These are phyloP conservation scores for Yamadazyma sp. DNA, from an alignment of 1,139 yeast genomes.

Conservation along the genomic window DNA sequence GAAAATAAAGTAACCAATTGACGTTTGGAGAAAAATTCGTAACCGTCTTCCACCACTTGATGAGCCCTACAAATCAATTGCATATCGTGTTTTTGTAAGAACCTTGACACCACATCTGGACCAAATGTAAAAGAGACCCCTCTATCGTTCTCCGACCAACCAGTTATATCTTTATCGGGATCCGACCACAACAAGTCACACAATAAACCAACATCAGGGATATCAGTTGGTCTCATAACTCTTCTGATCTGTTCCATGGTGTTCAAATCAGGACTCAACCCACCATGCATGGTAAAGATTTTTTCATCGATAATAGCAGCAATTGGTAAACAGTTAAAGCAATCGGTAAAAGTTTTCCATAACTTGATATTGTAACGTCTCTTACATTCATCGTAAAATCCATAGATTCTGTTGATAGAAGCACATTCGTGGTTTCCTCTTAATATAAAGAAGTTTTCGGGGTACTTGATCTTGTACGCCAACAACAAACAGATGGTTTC, in stretches of 20 bases:
- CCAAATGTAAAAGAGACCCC: conserved; percentile 98
- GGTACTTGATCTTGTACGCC: conserved; percentile 95
- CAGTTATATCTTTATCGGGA: conserved; percentile 96
- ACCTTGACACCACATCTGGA: conserved; percentile 93
- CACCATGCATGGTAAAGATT: conserved; percentile 98
- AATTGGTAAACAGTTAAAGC: conserved; percentile 96
- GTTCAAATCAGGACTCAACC: conserved; percentile 93
- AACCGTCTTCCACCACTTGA: conserved; percentile 98
- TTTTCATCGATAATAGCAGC: conserved; percentile 98
- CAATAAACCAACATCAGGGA: conserved; percentile 93
- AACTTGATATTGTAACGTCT: conserved; percentile 95
- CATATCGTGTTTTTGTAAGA: conserved; percentile 93
- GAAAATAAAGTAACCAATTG: conserved; percentile 93
- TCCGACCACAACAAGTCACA: conserved; percentile 98
- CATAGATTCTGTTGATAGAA: conserved; percentile 87
- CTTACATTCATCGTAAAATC: conserved; percentile 51
- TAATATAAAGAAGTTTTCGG: conserved; percentile 91
- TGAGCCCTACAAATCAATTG: conserved; percentile 97
- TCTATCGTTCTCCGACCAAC: conserved; percentile 98
- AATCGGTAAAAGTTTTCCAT: conserved; percentile 97
- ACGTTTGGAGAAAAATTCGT: conserved; percentile 93
- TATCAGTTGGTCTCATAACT: conserved; percentile 98
- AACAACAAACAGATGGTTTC: conserved; percentile 90
- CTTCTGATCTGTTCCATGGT: conserved; percentile 98
- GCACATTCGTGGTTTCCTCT: conserved; percentile 99